These are phyloP conservation scores for Maudiozyma turicensis DNA, from an alignment of 805 yeast genomes.

Conservation along the genomic window DNA sequence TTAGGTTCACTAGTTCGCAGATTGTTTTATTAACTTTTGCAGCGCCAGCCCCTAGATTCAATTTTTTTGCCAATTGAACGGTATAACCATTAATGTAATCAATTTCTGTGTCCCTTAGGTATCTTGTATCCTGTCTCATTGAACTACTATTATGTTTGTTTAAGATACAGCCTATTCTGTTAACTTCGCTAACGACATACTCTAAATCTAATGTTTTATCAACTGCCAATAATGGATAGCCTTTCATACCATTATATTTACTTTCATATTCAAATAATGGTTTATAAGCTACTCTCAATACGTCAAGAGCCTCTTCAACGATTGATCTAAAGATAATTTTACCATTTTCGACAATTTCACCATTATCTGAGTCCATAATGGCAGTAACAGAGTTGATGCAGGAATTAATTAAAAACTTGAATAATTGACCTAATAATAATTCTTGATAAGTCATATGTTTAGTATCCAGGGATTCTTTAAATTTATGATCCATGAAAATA, in stretches of 20 bases:
- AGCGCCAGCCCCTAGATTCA: conserved; percentile 24
- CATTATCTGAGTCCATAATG: conserved; percentile 65
- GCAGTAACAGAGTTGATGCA: conserved; percentile 83
- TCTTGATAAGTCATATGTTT: conserved; percentile 35
- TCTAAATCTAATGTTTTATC: conserved; percentile 24
- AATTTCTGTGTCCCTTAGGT: conserved; percentile 58
- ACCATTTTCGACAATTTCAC: conserved; percentile 53
- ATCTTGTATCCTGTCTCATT: conserved; percentile 45
- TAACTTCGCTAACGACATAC: conserved; percentile 30
- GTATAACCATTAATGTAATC: conserved; percentile 79
- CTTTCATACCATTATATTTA: conserved; percentile 10
- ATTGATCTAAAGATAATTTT: conserved; percentile 26
- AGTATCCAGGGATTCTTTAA: conserved; percentile 23
- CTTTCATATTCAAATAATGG: conserved; percentile 23
- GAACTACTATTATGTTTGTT: conserved; percentile 49
- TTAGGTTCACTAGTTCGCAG: conserved; percentile 28
- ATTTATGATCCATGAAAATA: conserved; percentile 18
- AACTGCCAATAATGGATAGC: conserved; percentile 24
- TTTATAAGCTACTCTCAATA: conserved; percentile 23
- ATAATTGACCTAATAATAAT: conserved; percentile 51
- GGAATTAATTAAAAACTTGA: conserved; percentile 69
- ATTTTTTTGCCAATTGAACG: conserved; percentile 41
- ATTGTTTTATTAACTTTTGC: conserved; percentile 28
- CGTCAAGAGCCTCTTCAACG: conserved; percentile 28
- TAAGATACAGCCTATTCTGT: conserved; percentile 33